Conservation (phyloP, 768 basidiomycete species). For the Tricholoma terreum region DNA sequence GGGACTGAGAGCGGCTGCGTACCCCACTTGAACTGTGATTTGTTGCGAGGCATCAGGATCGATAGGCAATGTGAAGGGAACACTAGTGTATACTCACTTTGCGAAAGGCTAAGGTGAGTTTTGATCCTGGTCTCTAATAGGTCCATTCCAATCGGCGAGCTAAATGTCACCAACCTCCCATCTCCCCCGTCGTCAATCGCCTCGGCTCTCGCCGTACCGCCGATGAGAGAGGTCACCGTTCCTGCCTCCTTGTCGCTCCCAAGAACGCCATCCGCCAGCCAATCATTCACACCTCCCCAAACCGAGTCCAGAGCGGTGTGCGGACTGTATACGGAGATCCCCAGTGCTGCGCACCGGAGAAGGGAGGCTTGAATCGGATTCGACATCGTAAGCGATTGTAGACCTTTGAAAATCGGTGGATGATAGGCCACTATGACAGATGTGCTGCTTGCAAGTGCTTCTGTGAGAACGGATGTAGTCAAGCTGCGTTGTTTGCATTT, state of each 20-base stretch:
- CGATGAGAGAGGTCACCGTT: slow-evolving; percentile 34
- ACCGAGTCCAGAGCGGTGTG: slow-evolving; percentile 89
- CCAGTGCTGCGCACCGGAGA: slow-evolving; percentile 74
- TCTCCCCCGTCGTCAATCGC: slow-evolving; percentile 50
- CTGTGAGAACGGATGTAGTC: slow-evolving; percentile 65
- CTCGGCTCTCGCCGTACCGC: slow-evolving; percentile 36
- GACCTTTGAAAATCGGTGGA: slow-evolving; percentile 75
- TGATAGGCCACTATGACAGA: slow-evolving; percentile 81
- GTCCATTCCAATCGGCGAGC: slow-evolving; percentile 54
- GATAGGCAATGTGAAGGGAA: slow-evolving; percentile 1
- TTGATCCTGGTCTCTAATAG: slow-evolving; percentile 69
- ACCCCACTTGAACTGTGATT: slow-evolving; percentile 65
- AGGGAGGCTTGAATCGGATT: slow-evolving; percentile 80
- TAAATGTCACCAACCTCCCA: slow-evolving; percentile 67
- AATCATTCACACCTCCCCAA: slow-evolving; percentile 86
- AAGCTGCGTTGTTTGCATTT: slow-evolving; percentile 43
- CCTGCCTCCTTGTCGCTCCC: slow-evolving; percentile 32
- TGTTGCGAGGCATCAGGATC: slow-evolving; percentile 8
- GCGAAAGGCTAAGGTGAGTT: slow-evolving; percentile 53
- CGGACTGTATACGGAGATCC: slow-evolving; percentile 83
- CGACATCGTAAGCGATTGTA: slow-evolving; percentile 72
- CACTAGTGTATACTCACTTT: slow-evolving; percentile 63
- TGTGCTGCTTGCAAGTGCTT: slow-evolving; percentile 59
- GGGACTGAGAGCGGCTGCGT: slow-evolving; percentile 23
- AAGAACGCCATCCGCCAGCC: slow-evolving; percentile 63